Conservation (phyloP, 2,329 filamentous ascomycete species). For the Ambrosiella xylebori region DNA sequence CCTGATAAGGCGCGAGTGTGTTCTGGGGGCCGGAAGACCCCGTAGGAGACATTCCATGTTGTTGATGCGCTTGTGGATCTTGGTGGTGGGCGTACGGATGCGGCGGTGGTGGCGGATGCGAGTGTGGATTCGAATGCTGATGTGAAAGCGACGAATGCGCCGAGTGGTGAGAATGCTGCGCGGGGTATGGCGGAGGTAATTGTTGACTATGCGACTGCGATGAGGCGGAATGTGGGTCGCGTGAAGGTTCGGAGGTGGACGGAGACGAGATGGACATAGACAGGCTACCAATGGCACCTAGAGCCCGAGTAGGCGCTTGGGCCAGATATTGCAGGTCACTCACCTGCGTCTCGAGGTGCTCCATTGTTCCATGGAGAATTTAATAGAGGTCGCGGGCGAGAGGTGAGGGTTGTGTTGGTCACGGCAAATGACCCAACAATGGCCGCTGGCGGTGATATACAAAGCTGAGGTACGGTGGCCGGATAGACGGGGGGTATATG, state of each 20-base stretch:
- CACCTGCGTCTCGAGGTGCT: conserved; percentile 36
- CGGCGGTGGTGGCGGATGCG: conserved; percentile 1
- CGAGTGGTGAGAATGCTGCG: conserved; percentile 7
- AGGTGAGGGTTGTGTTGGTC: neutral
- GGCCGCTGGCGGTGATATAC: neutral
- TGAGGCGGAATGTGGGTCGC: conserved; percentile 19
- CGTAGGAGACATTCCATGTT: conserved; percentile 1
- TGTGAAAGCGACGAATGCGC: conserved; percentile 1
- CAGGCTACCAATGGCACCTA: conserved; percentile 16
- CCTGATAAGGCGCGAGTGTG: conserved; percentile 2
- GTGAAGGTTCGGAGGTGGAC: conserved; percentile 31
- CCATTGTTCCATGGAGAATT: conserved; percentile 23
- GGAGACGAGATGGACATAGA: conserved; percentile 20
- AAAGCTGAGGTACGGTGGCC: neutral
- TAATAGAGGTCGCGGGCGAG: neutral
- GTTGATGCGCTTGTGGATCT: neutral
- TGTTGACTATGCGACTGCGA: conserved; percentile 19
- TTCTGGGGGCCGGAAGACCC: neutral
- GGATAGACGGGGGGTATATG: neutral
- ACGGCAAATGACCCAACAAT: neutral
- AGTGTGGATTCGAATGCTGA: neutral
- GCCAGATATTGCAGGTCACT: conserved; percentile 36
- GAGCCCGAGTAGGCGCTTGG: conserved; percentile 22
- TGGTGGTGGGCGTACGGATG: conserved; percentile 3
- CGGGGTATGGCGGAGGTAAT: conserved; percentile 14